phyloP scores from a whole-genome alignment of 2,329 filamentous ascomycete species.

The Cladosporium phlei region DNA sequence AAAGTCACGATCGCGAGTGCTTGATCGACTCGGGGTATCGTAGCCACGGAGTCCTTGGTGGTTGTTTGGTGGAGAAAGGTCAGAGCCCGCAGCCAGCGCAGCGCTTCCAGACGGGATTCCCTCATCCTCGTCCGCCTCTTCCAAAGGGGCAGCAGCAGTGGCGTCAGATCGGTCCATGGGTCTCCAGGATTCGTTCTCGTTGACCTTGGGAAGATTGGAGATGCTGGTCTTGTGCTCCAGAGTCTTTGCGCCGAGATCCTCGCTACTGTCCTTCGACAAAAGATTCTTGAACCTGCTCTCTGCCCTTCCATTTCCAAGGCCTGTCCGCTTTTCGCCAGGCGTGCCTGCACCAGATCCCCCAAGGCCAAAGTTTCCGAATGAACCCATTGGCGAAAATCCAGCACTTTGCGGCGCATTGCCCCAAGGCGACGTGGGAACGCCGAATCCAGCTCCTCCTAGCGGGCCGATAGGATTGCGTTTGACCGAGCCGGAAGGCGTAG shows the following conservation, averaged over 20 bases:
- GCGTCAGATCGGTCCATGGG: slow-evolving; percentile 22
- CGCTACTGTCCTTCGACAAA: slow-evolving; percentile 70
- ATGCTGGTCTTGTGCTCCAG: slow-evolving; percentile 54
- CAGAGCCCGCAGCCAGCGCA: slow-evolving; percentile 69
- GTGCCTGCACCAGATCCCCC: slow-evolving; percentile 42
- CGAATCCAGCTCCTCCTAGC: slow-evolving; percentile 44
- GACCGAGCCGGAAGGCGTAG: slow-evolving; percentile 47
- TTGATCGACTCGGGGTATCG: slow-evolving; percentile 43
- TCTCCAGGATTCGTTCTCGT: slow-evolving; percentile 51
- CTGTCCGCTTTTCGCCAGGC: slow-evolving; percentile 64
- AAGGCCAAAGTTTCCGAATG: slow-evolving; percentile 87
- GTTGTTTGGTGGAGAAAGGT: slow-evolving; percentile 52
- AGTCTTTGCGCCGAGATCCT: slow-evolving; percentile 47
- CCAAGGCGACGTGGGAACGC: slow-evolving; percentile 53
- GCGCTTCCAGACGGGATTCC: slow-evolving; percentile 59
- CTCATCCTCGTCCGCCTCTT: slow-evolving; percentile 68
- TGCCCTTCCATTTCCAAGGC: slow-evolving; percentile 61
- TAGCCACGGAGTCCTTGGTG: slow-evolving; percentile 40
- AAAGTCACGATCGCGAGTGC: slow-evolving; percentile 50
- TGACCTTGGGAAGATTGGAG: slow-evolving; percentile 49
- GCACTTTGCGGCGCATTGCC: slow-evolving; percentile 56
- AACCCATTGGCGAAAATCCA: slow-evolving; percentile 68
- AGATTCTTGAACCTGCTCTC: slow-evolving; percentile 84
- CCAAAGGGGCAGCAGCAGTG: slow-evolving; percentile 37
- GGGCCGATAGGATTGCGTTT: slow-evolving; percentile 55